Evolutionary conservation across 2,329 filamentous ascomycete species (phyloP).

Genomic region (Fusarium mexicanum): DNA sequence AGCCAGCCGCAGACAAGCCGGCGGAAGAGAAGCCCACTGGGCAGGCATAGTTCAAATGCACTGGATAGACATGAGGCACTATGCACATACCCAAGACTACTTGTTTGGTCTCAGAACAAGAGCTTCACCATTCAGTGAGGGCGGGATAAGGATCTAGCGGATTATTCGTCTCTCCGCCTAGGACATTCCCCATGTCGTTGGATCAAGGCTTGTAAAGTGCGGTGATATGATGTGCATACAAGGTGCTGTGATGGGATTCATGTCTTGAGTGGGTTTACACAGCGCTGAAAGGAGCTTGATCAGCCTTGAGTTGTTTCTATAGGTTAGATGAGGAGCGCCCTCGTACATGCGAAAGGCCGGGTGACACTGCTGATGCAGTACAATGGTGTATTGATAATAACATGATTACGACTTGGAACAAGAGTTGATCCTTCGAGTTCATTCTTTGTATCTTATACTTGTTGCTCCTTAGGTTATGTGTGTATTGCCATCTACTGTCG

Average conservation of each 20-base stretch:
- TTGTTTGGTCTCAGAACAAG: slow-evolving; percentile 10
- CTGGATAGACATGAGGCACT: slow-evolving; percentile 5
- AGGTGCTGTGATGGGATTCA: slow-evolving; percentile 6
- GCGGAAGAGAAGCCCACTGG: slow-evolving; percentile 5
- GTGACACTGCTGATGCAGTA: not conserved
- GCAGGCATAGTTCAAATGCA: slow-evolving; percentile 7
- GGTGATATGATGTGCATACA: not conserved
- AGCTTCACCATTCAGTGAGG: slow-evolving; percentile 7
- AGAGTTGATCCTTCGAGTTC: not conserved
- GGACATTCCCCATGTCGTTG: not conserved
- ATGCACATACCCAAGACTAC: slow-evolving; percentile 3
- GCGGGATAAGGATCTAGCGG: not conserved
- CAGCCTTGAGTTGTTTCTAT: not conserved
- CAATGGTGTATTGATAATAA: slow-evolving; percentile 19
- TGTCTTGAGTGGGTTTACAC: not conserved
- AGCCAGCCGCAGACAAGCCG: slow-evolving; percentile 18
- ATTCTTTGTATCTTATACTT: not conserved
- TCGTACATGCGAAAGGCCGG: slow-evolving; percentile 8
- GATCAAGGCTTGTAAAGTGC: slow-evolving; percentile 2
- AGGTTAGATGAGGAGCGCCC: not conserved
- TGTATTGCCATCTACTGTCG: not conserved
- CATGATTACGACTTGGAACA: slow-evolving; percentile 5
- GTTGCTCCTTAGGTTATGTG: not conserved
- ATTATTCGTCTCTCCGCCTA: not conserved
- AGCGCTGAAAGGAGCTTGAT: not conserved